These are phyloP conservation scores for Paxillus involutus DNA, from an alignment of 768 basidiomycete species.

Conservation along the genomic window DNA sequence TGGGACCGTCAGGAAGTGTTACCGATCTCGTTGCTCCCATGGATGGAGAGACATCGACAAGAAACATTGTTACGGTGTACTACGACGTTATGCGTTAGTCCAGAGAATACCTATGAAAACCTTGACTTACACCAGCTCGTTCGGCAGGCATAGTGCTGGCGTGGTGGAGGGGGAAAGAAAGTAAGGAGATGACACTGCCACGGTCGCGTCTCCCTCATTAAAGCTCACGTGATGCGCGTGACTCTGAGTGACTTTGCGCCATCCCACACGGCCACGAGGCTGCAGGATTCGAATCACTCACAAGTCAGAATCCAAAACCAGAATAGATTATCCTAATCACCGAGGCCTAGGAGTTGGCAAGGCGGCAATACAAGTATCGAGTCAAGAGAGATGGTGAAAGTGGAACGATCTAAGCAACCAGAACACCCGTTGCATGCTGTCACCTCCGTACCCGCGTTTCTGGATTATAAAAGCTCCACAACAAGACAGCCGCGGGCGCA, in stretches of 20 bases:
- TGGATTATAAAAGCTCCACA: no score
- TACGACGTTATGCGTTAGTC: constrained; percentile 29
- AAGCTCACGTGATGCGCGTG: constrained; percentile 35
- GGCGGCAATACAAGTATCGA: neutral
- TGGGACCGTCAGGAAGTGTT: constrained; percentile 50
- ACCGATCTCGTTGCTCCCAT: constrained; percentile 71
- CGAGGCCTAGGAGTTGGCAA: no score
- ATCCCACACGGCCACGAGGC: no score
- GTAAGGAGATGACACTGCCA: constrained; percentile 19
- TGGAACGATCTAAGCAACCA: no score
- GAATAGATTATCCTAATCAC: no score
- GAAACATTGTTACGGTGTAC: constrained; percentile 88
- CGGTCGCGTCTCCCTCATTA: constrained; percentile 27
- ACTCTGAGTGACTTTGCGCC: constrained; percentile 7
- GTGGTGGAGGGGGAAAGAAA: constrained; percentile 4
- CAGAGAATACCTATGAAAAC: neutral
- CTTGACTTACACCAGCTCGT: constrained; percentile 67
- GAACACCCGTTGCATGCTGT: no score
- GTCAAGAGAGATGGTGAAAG: no score
- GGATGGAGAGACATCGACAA: constrained; percentile 84
- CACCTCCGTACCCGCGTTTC: no score
- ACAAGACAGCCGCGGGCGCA: no score
- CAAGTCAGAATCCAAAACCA: no score
- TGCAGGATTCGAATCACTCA: no score
- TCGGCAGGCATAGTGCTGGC: constrained; percentile 65